Evolutionary conservation across 2,329 filamentous ascomycete genomes (phyloP).

Genomic region (Xylariales sp.): DNA sequence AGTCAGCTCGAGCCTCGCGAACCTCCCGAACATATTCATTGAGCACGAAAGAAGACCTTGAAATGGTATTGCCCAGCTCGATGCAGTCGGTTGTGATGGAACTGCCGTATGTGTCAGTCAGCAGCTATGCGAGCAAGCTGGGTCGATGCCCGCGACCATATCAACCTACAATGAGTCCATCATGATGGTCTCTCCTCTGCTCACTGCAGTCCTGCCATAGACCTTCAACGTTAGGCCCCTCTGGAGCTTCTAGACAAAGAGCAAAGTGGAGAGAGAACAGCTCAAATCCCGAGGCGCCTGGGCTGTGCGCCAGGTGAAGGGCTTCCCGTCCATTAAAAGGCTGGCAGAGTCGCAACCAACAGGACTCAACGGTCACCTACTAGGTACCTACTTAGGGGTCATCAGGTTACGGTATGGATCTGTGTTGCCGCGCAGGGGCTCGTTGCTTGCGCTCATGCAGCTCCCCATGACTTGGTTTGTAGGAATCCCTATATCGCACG

Average conservation of each 20-base stretch:
- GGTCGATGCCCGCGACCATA: not conserved
- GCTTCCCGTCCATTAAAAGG: constrained; percentile 1
- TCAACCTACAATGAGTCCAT: constrained; percentile 10
- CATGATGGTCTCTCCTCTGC: constrained; percentile 1
- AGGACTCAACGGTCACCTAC: not conserved
- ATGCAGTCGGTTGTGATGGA: constrained; percentile 34
- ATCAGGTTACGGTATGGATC: constrained; percentile 9
- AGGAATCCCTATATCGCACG: too few relatives aligned
- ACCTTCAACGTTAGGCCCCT: not conserved
- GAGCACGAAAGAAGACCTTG: constrained; percentile 27
- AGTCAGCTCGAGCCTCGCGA: constrained; percentile 34
- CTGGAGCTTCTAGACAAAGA: not conserved
- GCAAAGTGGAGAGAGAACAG: constrained; percentile 1
- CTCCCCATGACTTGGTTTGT: constrained; percentile 8
- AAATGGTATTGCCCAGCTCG: constrained; percentile 29
- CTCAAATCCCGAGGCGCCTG: not conserved
- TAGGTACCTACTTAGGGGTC: too few relatives aligned
- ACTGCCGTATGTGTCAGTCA: constrained; percentile 17
- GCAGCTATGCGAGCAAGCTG: not conserved
- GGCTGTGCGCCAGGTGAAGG: not conserved
- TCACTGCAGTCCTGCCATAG: not conserved
- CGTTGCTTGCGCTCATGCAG: constrained; percentile 3
- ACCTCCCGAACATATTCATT: constrained; percentile 34
- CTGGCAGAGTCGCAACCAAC: not conserved
- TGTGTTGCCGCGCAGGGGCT: not conserved